Evolutionary conservation across 257 asterid genomes (phyloP).

Genomic region (Solanum piurae): DNA sequence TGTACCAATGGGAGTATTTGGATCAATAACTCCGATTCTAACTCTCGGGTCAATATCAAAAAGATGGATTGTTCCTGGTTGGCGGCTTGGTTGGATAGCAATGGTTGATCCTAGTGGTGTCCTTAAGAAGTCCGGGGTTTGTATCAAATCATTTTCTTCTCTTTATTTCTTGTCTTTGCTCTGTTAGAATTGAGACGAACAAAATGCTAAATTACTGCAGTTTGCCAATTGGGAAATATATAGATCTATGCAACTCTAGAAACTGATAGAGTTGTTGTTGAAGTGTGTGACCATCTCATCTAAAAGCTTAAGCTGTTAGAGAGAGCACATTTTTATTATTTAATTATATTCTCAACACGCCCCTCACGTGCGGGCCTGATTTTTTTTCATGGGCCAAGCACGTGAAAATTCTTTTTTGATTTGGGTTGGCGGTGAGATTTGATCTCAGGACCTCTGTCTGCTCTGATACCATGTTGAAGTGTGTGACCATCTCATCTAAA

Average conservation of each 20-base stretch:
- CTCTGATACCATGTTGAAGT: too few species aligned
- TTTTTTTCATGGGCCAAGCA: too few species aligned
- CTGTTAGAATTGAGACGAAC: neutral
- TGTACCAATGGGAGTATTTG: constrained; percentile 84
- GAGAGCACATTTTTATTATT: too few species aligned
- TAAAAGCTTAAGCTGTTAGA: too few species aligned
- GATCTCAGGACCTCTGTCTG: too few species aligned
- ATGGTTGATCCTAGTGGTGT: constrained; percentile 52
- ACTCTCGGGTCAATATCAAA: constrained; percentile 76
- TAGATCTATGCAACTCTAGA: neutral
- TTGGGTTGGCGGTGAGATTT: too few species aligned
- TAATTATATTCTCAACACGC: too few species aligned
- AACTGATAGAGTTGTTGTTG: neutral
- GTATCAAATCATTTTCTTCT: neutral
- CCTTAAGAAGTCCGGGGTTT: constrained; percentile 58
- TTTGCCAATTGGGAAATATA: neutral
- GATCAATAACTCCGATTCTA: constrained; percentile 55
- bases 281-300: too few species aligned
- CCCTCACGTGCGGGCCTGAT: too few species aligned
- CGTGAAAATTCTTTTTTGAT: too few species aligned
- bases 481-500: too few species aligned
- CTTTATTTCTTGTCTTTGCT: neutral
- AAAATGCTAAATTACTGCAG: neutral
- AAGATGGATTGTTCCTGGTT: constrained; percentile 87
- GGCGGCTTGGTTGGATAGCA: constrained; percentile 84